A percentile compares a stretch with the other conserved stretches of the same genome.
Evolutionary conservation across 495 filamentous ascomycete genomes (phyloP).

Genomic region (Rusavskia elegans): DNA sequence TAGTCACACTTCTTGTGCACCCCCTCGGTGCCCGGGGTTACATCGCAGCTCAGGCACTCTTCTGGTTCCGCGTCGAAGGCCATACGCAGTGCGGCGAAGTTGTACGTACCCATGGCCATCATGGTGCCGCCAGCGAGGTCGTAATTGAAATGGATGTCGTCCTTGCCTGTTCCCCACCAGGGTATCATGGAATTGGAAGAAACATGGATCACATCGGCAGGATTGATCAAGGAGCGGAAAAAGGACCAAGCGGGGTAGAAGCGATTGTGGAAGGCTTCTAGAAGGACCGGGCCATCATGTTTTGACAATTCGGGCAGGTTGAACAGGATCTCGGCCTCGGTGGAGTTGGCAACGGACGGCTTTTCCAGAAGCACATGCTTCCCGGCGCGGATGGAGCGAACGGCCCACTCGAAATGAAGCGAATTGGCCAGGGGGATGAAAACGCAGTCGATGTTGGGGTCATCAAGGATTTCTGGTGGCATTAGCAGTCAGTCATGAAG

Average conservation of each 20-base stretch:
- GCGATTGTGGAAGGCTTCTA: conserved; percentile 43
- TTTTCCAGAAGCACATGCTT: conserved; percentile 49
- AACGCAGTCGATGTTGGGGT: conserved; percentile 26
- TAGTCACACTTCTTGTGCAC: conserved; percentile 19
- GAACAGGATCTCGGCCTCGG: conserved; percentile 31
- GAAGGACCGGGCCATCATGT: conserved; percentile 22
- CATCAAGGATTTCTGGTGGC: conserved; percentile 19
- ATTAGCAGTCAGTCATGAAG: background rate
- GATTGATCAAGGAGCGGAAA: conserved; percentile 21
- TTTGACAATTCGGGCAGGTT: conserved; percentile 13
- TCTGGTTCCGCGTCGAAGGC: background rate
- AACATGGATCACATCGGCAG: background rate
- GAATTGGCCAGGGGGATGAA: conserved; percentile 36
- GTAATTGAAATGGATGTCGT: conserved; percentile 42
- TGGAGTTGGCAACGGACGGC: conserved; percentile 32
- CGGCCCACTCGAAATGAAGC: conserved; percentile 30
- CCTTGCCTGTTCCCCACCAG: conserved; percentile 3
- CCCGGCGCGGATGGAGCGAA: conserved; percentile 30
- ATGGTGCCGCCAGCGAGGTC: conserved; percentile 30
- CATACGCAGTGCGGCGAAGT: background rate
- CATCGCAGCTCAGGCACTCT: background rate
- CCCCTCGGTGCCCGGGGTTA: background rate
- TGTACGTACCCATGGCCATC: conserved; percentile 22
- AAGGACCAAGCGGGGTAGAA: conserved; percentile 39
- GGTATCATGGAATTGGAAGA: background rate